Percentiles rank a stretch among this genome's conserved stretches.
These are phyloP conservation scores for Penicillium daleae DNA, from an alignment of 495 filamentous ascomycete species.

Conservation along the genomic window DNA sequence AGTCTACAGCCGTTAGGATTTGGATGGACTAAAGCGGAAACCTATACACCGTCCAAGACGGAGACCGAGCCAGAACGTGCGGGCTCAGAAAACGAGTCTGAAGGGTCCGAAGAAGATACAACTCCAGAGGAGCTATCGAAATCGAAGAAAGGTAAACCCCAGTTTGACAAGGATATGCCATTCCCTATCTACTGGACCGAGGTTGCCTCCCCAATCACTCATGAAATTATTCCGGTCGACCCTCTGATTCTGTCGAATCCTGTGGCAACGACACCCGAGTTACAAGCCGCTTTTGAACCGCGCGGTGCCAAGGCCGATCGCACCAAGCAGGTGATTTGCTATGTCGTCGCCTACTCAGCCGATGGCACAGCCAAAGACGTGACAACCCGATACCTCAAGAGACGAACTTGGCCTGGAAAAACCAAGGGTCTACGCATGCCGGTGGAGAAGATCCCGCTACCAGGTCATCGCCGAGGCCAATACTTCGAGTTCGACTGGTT, in stretches of 20 bases:
- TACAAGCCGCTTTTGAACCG: constrained; percentile 78
- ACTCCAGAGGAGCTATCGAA: constrained; percentile 7
- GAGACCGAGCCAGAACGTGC: constrained; percentile 32
- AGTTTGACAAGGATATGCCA: constrained; percentile 68
- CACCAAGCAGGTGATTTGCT: constrained; percentile 87
- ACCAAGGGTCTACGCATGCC: constrained; percentile 85
- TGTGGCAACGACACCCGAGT: constrained; percentile 68
- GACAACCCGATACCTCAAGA: constrained; percentile 87
- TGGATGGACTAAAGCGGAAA: constrained; percentile 86
- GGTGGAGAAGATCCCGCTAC: constrained; percentile 75
- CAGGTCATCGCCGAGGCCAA: constrained; percentile 73
- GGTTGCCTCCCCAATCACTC: constrained; percentile 75
- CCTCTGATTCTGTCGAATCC: constrained; percentile 68
- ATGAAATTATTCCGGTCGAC: constrained; percentile 78
- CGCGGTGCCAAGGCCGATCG: constrained; percentile 79
- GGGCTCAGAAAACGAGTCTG: constrained; percentile 21
- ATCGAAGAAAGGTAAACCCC: constrained; percentile 23
- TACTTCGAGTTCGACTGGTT: constrained; percentile 85
- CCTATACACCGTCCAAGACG: constrained; percentile 47
- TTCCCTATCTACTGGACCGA: constrained; percentile 96
- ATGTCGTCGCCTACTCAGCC: constrained; percentile 82
- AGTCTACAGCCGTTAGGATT: constrained; percentile 89
- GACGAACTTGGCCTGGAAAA: constrained; percentile 81
- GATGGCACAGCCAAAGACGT: constrained; percentile 95
- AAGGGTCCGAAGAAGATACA: constrained; percentile 19